A percentile compares a stretch with the other conserved stretches of the same genome.
These are phyloP conservation scores for Ogataea philodendri DNA, from an alignment of 805 yeast species.

Conservation along the genomic window DNA sequence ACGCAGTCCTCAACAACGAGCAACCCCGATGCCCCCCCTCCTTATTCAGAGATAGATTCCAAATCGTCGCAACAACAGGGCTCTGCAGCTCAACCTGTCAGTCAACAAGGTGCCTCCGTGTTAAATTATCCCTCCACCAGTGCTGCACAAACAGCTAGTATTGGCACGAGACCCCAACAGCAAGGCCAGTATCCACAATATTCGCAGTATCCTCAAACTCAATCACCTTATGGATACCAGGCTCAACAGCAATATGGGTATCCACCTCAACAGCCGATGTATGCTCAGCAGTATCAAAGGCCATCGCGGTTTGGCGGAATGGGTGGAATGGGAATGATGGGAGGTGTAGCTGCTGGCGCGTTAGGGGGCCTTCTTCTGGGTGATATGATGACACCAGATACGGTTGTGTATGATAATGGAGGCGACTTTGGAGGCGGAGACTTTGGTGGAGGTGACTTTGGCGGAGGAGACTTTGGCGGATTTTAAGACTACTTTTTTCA, in stretches of 20 bases:
- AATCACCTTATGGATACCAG: slow-evolving; percentile 19
- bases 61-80: slow-evolving; percentile 11
- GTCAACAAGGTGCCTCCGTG: slow-evolving; percentile 2
- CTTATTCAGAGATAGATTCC: slow-evolving; percentile 17
- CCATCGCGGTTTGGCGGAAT: slow-evolving; percentile 13
- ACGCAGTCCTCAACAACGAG: slow-evolving; percentile 39
- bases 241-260: no score
- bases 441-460: slow-evolving; percentile 23
- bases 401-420: slow-evolving; percentile 13
- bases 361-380: slow-evolving; percentile 29
- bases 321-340: slow-evolving; percentile 28
- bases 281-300: slow-evolving; percentile 21
- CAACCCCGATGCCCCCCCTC: slow-evolving; percentile 38
- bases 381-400: slow-evolving; percentile 23
- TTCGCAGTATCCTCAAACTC: slow-evolving; percentile 15
- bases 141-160: slow-evolving; percentile 3
- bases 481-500: slow-evolving; percentile 2
- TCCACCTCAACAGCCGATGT: slow-evolving; percentile 21
- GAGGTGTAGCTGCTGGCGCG: slow-evolving; percentile 36
- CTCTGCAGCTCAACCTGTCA: slow-evolving; percentile 13
- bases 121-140: slow-evolving; percentile 8
- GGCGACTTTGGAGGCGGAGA: slow-evolving; percentile 25
- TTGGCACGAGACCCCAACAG: slow-evolving; percentile 15
- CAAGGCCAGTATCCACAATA: slow-evolving; percentile 20
- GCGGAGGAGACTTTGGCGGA: slow-evolving; percentile 20